These are phyloP conservation scores for Exophiala sp. DNA, from an alignment of 2,329 filamentous ascomycete genomes.

Conservation along the genomic window DNA sequence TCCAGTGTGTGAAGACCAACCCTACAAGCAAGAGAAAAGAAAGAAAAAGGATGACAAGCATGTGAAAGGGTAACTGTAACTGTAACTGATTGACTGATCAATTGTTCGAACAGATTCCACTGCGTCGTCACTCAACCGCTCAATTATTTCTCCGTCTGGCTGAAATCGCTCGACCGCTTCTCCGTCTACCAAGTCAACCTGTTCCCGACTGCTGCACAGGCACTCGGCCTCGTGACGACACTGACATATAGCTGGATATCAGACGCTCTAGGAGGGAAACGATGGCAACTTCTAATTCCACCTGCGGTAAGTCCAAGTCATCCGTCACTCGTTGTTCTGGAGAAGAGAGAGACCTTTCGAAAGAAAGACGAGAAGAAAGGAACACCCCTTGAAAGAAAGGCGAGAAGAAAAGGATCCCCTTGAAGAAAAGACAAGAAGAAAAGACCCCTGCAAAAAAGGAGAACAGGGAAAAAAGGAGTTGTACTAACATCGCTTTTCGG, in stretches of 20 bases:
- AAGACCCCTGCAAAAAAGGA: too few relatives aligned
- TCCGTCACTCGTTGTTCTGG: too few relatives aligned
- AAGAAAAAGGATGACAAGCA: too few relatives aligned
- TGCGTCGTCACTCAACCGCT: slow-evolving; percentile 25
- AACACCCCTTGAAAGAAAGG: too few relatives aligned
- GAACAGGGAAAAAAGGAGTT: not conserved
- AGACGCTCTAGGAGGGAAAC: slow-evolving; percentile 22
- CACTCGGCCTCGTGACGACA: slow-evolving; percentile 23
- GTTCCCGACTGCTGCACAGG: slow-evolving; percentile 24
- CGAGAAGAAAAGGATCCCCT: too few relatives aligned
- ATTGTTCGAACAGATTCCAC: slow-evolving; percentile 16
- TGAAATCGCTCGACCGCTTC: slow-evolving; percentile 23
- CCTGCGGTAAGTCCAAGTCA: slow-evolving; percentile 24
- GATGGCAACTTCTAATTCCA: slow-evolving; percentile 20
- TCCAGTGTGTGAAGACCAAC: too few relatives aligned
- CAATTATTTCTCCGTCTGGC: slow-evolving; percentile 26
- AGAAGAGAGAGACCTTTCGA: too few relatives aligned
- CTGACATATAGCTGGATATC: slow-evolving; percentile 25
- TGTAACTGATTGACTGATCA: too few relatives aligned
- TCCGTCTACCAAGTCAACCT: slow-evolving; percentile 27
- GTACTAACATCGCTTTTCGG: not conserved
- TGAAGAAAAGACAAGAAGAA: too few relatives aligned
- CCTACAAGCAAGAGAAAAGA: too few relatives aligned
- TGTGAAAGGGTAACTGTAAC: too few relatives aligned
- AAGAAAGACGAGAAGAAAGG: too few relatives aligned